phyloP scores from a whole-genome alignment of 768 basidiomycete genomes.

The Hypholoma sublateritium region DNA sequence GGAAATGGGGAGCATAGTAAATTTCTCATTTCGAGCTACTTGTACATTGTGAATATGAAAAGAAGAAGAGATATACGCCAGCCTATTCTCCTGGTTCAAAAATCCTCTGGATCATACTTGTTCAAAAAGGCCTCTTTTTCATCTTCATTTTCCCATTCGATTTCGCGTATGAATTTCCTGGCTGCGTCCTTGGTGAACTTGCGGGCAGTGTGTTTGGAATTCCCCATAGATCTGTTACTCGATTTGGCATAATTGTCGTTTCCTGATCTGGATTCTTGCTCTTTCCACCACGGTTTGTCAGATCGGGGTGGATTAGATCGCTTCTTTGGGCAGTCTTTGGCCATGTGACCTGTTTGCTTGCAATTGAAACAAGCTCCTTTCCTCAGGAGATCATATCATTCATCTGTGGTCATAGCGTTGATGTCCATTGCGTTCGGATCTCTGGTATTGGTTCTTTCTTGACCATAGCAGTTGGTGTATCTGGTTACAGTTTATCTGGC shows the following conservation, averaged over 20 bases:
- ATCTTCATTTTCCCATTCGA: not conserved
- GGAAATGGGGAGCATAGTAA: not conserved
- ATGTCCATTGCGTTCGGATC: constrained; percentile 10
- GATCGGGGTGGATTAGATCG: not conserved
- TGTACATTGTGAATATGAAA: not conserved
- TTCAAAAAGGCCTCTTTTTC: not conserved
- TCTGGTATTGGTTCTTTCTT: not conserved
- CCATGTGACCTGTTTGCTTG: not conserved
- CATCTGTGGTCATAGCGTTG: not conserved
- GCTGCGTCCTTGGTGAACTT: not conserved
- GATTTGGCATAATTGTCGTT: not conserved
- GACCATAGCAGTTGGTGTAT: too few relatives aligned
- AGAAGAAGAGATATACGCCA: not conserved
- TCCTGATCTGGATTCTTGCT: not conserved
- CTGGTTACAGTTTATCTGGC: not conserved
- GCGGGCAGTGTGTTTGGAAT: too few relatives aligned
- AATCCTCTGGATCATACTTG: not conserved
- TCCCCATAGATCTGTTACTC: not conserved
- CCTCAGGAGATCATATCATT: constrained; percentile 2
- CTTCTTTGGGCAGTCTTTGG: constrained; percentile 5
- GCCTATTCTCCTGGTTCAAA: not conserved
- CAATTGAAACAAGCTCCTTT: constrained; percentile 10
- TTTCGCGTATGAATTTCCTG: not conserved
- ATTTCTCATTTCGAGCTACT: not conserved
- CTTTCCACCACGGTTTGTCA: not conserved